Conservation (phyloP, 2,329 filamentous ascomycete species). For the Penicillium palitans region DNA sequence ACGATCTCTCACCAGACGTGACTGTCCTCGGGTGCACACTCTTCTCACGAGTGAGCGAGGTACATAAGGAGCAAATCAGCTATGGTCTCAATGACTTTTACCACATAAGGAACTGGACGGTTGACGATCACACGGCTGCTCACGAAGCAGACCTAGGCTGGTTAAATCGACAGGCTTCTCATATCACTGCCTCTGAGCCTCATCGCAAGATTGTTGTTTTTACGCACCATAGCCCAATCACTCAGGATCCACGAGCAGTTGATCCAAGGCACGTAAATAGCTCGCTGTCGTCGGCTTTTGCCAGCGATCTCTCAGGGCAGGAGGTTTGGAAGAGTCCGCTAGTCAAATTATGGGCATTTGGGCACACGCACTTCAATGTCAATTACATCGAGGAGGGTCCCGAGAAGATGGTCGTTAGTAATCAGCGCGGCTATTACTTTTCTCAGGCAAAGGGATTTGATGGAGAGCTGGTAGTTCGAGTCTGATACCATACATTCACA, state of each 20-base stretch:
- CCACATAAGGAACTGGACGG: conserved; percentile 42
- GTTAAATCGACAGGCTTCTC: conserved; percentile 42
- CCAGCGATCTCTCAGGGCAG: conserved; percentile 44
- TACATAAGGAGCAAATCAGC: conserved; percentile 42
- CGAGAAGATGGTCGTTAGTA: conserved; percentile 40
- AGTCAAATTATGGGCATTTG: conserved; percentile 51
- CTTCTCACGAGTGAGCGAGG: conserved; percentile 49
- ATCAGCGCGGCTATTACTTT: conserved; percentile 40
- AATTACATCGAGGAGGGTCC: conserved; percentile 36
- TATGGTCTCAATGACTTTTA: conserved; percentile 56
- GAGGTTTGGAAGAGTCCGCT: conserved; percentile 40
- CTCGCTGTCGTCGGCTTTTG: conserved; percentile 40
- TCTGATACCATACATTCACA: background rate
- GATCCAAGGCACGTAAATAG: conserved; percentile 38
- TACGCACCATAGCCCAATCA: conserved; percentile 42
- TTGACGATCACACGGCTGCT: conserved; percentile 33
- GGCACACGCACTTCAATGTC: conserved; percentile 52
- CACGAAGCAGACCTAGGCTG: conserved; percentile 40
- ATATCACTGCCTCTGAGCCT: conserved; percentile 33
- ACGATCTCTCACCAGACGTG: conserved; percentile 39
- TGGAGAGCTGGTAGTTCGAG: background rate
- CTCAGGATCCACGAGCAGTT: conserved; percentile 24
- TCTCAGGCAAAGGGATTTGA: background rate
- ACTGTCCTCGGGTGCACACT: conserved; percentile 52
- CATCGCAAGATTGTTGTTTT: conserved; percentile 40